These are phyloP conservation scores for Hygrophorus russula DNA, from an alignment of 768 basidiomycete species.

Conservation along the genomic window DNA sequence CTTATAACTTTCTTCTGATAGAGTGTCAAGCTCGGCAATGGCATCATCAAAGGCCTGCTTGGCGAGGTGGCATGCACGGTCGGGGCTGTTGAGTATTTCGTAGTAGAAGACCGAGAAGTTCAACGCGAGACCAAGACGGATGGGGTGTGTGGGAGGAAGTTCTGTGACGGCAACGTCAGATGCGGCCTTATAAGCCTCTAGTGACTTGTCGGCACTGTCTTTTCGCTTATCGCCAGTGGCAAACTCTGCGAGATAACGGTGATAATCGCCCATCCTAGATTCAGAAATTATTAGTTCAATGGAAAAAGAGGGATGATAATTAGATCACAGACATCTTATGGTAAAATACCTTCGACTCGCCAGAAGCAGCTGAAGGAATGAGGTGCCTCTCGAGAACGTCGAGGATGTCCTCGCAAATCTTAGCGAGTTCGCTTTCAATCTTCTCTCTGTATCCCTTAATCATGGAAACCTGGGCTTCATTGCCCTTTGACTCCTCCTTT, in stretches of 20 bases:
- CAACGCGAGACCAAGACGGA: slow-evolving; percentile 94
- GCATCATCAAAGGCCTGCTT: slow-evolving; percentile 99
- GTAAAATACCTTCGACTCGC: slow-evolving; percentile 99
- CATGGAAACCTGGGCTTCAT: slow-evolving; percentile 91
- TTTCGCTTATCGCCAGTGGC: slow-evolving; percentile 97
- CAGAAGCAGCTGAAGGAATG: slow-evolving; percentile 90
- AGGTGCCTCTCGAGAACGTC: slow-evolving; percentile 97
- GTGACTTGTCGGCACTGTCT: slow-evolving; percentile 93
- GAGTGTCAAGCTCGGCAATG: slow-evolving; percentile 96
- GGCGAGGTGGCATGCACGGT: slow-evolving; percentile 96
- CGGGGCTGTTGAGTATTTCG: slow-evolving; percentile 97
- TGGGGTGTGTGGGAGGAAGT: slow-evolving; percentile 92
- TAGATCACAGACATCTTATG: slow-evolving; percentile 79
- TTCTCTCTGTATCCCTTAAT: slow-evolving; percentile 98
- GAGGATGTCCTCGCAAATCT: slow-evolving; percentile 98
- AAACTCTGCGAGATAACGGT: slow-evolving; percentile 93
- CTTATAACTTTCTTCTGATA: slow-evolving; percentile 99
- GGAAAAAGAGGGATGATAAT: neutral
- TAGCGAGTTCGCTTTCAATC: slow-evolving; percentile 92
- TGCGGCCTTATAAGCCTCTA: slow-evolving; percentile 95
- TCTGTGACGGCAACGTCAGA: slow-evolving; percentile 95
- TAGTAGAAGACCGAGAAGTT: slow-evolving; percentile 99
- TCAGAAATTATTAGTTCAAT: slow-evolving; percentile 11
- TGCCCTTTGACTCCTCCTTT: slow-evolving; percentile 98
- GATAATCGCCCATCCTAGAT: slow-evolving; percentile 79